These are phyloP conservation scores for Nemania sp. DNA, from an alignment of 2,329 filamentous ascomycete genomes.

Conservation along the genomic window DNA sequence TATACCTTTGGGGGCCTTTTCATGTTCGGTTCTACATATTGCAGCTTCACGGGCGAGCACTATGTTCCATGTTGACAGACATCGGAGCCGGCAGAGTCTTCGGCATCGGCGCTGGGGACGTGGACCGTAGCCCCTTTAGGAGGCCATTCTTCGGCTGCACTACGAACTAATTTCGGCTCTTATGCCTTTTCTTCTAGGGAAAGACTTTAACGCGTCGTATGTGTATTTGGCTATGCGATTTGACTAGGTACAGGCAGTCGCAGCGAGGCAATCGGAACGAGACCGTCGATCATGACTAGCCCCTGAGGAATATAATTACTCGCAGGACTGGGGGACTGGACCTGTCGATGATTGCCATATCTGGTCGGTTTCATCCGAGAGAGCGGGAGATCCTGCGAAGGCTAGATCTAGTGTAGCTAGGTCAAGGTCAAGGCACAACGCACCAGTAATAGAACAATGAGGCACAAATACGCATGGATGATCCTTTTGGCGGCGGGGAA, in stretches of 20 bases:
- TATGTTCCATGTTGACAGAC: too few relatives aligned
- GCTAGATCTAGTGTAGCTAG: not conserved
- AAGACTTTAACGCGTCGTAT: not conserved
- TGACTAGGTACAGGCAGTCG: constrained; percentile 5
- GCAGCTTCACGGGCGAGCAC: too few relatives aligned
- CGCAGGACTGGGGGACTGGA: constrained; percentile 12
- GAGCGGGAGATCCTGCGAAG: constrained; percentile 17
- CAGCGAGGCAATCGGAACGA: too few relatives aligned
- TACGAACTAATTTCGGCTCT: not conserved
- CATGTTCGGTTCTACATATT: too few relatives aligned
- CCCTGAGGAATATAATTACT: constrained; percentile 9
- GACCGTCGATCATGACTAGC: constrained; percentile 14
- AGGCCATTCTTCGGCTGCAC: constrained; percentile 3
- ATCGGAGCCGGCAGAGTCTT: too few relatives aligned
- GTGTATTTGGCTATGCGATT: constrained; percentile 1
- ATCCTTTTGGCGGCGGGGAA: not conserved
- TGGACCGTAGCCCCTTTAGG: too few relatives aligned
- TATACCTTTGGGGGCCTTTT: too few relatives aligned
- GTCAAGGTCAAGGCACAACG: not conserved
- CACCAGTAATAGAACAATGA: too few relatives aligned
- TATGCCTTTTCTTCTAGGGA: not conserved
- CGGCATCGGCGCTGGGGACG: too few relatives aligned
- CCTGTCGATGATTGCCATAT: constrained; percentile 23
- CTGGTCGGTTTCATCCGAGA: constrained; percentile 19
- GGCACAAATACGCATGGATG: not conserved